A percentile compares a stretch with the other conserved stretches of the same genome.
Evolutionary conservation across 768 basidiomycete species (phyloP).

Genomic region (Boletus coccyginus): DNA sequence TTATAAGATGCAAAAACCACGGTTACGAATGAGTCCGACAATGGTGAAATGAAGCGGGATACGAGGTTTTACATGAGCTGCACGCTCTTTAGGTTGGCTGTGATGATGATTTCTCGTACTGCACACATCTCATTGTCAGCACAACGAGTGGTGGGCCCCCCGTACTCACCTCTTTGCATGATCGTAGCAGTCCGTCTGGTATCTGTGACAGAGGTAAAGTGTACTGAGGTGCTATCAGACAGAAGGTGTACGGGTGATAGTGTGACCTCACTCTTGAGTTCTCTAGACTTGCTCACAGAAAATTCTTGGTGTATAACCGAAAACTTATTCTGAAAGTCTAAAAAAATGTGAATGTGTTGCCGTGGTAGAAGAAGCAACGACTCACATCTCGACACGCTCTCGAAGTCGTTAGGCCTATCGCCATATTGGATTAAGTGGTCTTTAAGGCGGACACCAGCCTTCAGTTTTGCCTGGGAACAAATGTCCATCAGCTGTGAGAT

Average conservation of each 20-base stretch:
- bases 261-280: slow-evolving; percentile 59
- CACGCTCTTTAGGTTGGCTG: slow-evolving; percentile 59
- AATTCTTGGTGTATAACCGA: slow-evolving; percentile 62
- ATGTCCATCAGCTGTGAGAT: background rate
- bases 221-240: slow-evolving; percentile 45
- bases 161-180: slow-evolving; percentile 61
- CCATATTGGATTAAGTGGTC: slow-evolving; percentile 71
- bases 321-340: slow-evolving; percentile 77
- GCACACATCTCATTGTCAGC: slow-evolving; percentile 3
- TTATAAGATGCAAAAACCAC: slow-evolving; percentile 16
- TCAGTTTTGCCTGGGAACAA: slow-evolving; percentile 58
- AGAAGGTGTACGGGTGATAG: background rate
- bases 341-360: slow-evolving; percentile 2
- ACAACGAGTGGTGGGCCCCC: background rate
- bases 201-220: slow-evolving; percentile 81
- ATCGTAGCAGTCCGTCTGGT: slow-evolving; percentile 70
- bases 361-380: slow-evolving; percentile 7
- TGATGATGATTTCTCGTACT: slow-evolving; percentile 74
- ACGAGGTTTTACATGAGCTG: slow-evolving; percentile 30
- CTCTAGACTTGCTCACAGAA: slow-evolving; percentile 69
- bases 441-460: slow-evolving; percentile 68
- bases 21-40: slow-evolving; percentile 8
- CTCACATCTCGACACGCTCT: slow-evolving; percentile 71
- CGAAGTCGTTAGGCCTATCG: slow-evolving; percentile 76
- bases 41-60: slow-evolving; percentile 1